Evolutionary conservation across 2,329 filamentous ascomycete species (phyloP).

Genomic region (Cercospora brassicicola): DNA sequence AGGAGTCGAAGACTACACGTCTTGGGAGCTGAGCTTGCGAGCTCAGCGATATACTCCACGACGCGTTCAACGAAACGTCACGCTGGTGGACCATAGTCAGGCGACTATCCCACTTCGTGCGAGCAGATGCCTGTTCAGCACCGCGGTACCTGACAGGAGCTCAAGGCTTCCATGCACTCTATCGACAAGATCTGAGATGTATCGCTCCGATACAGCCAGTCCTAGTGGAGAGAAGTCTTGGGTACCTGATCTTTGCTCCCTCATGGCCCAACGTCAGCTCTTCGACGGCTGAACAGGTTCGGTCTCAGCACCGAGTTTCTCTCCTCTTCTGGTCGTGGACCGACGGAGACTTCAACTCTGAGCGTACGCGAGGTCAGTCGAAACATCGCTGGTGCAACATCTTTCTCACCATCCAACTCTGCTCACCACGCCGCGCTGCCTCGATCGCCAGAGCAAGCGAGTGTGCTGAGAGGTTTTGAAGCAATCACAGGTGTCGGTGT

Average conservation of each 20-base stretch:
- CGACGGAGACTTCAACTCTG: not conserved
- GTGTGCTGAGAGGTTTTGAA: not conserved
- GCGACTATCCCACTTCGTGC: not conserved
- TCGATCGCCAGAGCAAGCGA: not conserved
- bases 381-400: not conserved
- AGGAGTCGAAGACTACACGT: not conserved
- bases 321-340: not conserved
- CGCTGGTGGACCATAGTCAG: not conserved
- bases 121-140: not conserved
- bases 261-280: not conserved
- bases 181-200: not conserved
- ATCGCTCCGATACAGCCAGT: not conserved
- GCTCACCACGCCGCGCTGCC: not conserved
- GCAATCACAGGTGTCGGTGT: not conserved
- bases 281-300: not conserved
- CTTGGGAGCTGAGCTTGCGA: not conserved
- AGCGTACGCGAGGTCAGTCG: not conserved
- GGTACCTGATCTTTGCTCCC: not conserved
- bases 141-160: not conserved
- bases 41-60: not conserved
- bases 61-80: not conserved
- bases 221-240: not conserved
- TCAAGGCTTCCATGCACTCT: not conserved
- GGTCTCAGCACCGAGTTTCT: not conserved
- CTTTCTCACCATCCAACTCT: not conserved